phyloP scores from a whole-genome alignment of 164 flowering plant species.

The Kalanchoe fedtschenkoi region DNA sequence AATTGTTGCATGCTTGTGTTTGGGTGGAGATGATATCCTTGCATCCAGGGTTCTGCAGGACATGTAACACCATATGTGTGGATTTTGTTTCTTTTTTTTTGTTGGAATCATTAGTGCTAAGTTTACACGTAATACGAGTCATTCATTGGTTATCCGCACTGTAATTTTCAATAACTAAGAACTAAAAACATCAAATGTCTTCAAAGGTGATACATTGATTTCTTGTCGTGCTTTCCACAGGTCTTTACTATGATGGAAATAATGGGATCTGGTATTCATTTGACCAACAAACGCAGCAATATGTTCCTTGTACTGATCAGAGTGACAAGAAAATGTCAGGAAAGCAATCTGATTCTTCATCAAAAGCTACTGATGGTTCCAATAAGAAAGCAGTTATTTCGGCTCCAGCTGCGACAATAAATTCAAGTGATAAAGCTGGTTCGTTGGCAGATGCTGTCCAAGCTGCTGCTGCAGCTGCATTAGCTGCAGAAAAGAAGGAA shows the following conservation, averaged over 20 bases:
- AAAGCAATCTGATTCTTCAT: conserved; percentile 35
- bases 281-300: conserved; percentile 83
- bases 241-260: conserved; percentile 92
- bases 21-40: no score
- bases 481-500: conserved; percentile 97
- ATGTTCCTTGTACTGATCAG: conserved; percentile 68
- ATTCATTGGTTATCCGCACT: no score
- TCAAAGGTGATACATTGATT: no score
- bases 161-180: no score
- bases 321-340: conserved; percentile 42
- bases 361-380: conserved; percentile 49
- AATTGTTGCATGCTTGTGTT: no score
- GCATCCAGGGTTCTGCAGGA: no score
- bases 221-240: conserved; percentile 21
- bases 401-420: conserved; percentile 84
- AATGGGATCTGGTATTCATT: conserved; percentile 84
- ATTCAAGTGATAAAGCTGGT: conserved; percentile 53
- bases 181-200: no score
- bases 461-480: conserved; percentile 94
- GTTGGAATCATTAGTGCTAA: no score
- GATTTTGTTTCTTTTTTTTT: no score
- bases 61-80: no score
- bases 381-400: conserved; percentile 77
- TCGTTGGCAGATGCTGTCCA: conserved; percentile 96
- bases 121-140: no score